These are phyloP conservation scores for Mortierella polycephala DNA, from an alignment of 371 early-diverging fungal species.

Conservation along the genomic window DNA sequence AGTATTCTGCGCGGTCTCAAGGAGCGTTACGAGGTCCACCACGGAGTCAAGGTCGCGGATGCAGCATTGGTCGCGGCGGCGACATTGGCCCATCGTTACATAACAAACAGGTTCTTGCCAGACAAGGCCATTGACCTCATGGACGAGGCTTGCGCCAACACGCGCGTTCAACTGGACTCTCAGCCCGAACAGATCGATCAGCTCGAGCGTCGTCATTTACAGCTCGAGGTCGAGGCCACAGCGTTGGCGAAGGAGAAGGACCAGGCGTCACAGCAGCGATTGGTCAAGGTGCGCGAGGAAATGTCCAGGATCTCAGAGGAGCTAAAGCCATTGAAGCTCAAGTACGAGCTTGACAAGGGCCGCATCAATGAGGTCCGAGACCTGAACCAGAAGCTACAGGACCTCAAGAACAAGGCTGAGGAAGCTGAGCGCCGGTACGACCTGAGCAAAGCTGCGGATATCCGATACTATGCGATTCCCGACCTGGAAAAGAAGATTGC, in stretches of 20 bases:
- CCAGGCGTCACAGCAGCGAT: constrained; percentile 79
- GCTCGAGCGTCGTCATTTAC: constrained; percentile 88
- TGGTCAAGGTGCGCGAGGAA: constrained; percentile 84
- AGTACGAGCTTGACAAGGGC: constrained; percentile 86
- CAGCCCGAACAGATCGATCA: constrained; percentile 96
- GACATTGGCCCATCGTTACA: constrained; percentile 81
- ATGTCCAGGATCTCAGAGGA: constrained; percentile 86
- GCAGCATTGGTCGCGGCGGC: constrained; percentile 85
- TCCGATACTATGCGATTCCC: constrained; percentile 92
- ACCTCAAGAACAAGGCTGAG: constrained; percentile 82
- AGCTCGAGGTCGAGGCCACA: constrained; percentile 95
- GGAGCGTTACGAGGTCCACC: constrained; percentile 86
- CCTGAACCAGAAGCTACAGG: constrained; percentile 89
- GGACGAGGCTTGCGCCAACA: constrained; percentile 96
- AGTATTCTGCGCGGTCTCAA: constrained; percentile 89
- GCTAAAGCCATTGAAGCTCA: constrained; percentile 87
- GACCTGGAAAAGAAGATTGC: constrained; percentile 78
- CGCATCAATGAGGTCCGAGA: constrained; percentile 89
- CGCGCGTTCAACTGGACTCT: constrained; percentile 94
- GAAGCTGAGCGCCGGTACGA: constrained; percentile 89
- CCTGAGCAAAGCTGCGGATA: constrained; percentile 80
- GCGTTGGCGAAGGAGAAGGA: constrained; percentile 95
- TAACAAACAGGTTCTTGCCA: constrained; percentile 80
- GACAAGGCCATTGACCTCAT: constrained; percentile 91
- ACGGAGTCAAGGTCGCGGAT: constrained; percentile 88